These are phyloP conservation scores for Leucocoprinus sp. DNA, from an alignment of 768 basidiomycete genomes.

Conservation along the genomic window DNA sequence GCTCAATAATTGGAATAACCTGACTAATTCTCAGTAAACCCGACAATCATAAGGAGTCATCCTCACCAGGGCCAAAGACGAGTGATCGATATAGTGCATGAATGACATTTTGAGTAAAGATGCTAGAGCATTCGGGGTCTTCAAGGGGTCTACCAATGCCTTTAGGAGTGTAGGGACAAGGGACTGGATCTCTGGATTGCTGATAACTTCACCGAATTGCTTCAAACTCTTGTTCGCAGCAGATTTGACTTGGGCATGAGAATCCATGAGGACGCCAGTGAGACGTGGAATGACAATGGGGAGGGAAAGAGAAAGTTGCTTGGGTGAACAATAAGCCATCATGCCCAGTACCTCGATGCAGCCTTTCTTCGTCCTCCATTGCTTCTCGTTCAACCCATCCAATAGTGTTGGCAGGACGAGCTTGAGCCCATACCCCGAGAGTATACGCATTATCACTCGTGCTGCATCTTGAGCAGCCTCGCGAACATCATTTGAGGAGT, in stretches of 20 bases:
- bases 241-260: conserved; percentile 89
- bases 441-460: conserved; percentile 88
- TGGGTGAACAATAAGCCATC: conserved; percentile 98
- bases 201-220: conserved; percentile 97
- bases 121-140: conserved; percentile 79
- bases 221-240: conserved; percentile 95
- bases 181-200: conserved; percentile 92
- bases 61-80: conserved; percentile 83
- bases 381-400: conserved; percentile 91
- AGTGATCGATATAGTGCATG: conserved; percentile 96
- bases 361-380: conserved; percentile 97
- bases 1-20: conserved; percentile 93
- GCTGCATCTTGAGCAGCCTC: conserved; percentile 91
- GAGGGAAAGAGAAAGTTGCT: conserved; percentile 87
- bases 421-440: conserved; percentile 95
- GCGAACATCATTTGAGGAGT: conserved; percentile 77
- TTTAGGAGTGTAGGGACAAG: conserved; percentile 86
- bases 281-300: conserved; percentile 96
- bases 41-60: background rate
- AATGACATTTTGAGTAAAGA: conserved; percentile 90
- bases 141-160: conserved; percentile 90
- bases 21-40: conserved; percentile 20
- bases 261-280: conserved; percentile 91
- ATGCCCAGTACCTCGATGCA: conserved; percentile 94
- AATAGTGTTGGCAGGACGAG: conserved; percentile 86